Percentiles rank a stretch among this genome's conserved stretches.
Conservation (phyloP, 2,329 filamentous ascomycete genomes). For the Diaporthe citrichinensis region DNA sequence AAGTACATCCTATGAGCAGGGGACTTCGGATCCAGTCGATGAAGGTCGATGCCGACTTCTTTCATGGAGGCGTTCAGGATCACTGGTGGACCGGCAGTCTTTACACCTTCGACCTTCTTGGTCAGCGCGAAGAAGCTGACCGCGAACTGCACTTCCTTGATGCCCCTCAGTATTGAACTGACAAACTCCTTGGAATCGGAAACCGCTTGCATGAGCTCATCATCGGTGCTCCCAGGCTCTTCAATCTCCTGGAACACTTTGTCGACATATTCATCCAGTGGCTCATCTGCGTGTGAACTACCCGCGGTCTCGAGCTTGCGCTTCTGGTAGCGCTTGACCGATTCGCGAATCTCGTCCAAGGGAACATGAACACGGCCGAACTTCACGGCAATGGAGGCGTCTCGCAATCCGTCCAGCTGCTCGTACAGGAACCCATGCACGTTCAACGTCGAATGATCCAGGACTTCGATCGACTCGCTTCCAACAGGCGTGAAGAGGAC, state of each 20-base stretch:
- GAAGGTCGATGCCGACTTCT: constrained; percentile 92
- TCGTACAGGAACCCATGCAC: constrained; percentile 92
- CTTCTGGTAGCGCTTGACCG: constrained; percentile 69
- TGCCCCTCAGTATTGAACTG: constrained; percentile 88
- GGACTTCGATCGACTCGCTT: constrained; percentile 85
- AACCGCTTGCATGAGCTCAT: constrained; percentile 83
- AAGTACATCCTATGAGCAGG: constrained; percentile 99
- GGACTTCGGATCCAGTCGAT: constrained; percentile 91
- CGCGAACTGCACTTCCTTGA: constrained; percentile 97
- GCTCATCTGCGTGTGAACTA: constrained; percentile 55
- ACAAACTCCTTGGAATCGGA: constrained; percentile 95
- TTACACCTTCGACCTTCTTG: constrained; percentile 80
- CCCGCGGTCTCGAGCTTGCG: constrained; percentile 55
- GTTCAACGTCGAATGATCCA: constrained; percentile 91
- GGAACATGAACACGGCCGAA: constrained; percentile 91
- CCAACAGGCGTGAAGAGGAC: constrained; percentile 91
- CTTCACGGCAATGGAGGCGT: constrained; percentile 92
- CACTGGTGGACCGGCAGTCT: constrained; percentile 77
- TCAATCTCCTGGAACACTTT: constrained; percentile 83
- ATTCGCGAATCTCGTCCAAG: constrained; percentile 84
- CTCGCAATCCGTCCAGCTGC: constrained; percentile 86
- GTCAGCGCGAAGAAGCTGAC: constrained; percentile 91
- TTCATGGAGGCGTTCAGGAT: constrained; percentile 94
- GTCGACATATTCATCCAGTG: constrained; percentile 75
- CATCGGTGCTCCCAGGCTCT: constrained; percentile 73